These are phyloP conservation scores for Suhomyces vadensis DNA, from an alignment of 805 yeast species.

Conservation along the genomic window DNA sequence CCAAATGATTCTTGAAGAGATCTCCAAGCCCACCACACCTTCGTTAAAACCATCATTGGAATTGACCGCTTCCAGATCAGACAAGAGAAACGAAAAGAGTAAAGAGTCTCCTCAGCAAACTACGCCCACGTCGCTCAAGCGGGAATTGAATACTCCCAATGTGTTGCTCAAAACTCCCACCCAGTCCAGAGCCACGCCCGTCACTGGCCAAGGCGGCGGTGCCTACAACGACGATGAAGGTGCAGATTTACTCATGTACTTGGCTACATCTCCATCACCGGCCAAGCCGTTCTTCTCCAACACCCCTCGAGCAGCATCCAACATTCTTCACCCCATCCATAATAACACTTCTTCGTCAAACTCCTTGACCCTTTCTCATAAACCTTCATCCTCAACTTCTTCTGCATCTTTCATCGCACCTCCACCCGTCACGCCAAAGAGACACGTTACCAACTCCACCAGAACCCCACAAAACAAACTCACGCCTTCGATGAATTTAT, in stretches of 20 bases:
- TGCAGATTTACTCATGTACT: constrained; percentile 75
- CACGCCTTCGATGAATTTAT: constrained; percentile 40
- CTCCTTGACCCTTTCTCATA: constrained; percentile 13
- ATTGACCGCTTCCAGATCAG: constrained; percentile 7
- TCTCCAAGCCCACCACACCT: constrained; percentile 29
- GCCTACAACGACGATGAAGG: constrained; percentile 57
- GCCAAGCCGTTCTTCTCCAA: constrained; percentile 40
- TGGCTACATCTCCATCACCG: constrained; percentile 83
- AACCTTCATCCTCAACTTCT: constrained; percentile 24
- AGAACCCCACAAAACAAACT: constrained; percentile 44
- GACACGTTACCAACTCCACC: constrained; percentile 24
- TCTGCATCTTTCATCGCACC: constrained; percentile 35
- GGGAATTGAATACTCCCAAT: constrained; percentile 12
- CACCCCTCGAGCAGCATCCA: constrained; percentile 29
- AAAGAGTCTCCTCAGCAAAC: constrained; percentile 10
- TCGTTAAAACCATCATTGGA: constrained; percentile 16
- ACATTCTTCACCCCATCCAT: constrained; percentile 2
- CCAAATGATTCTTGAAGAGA: constrained; percentile 33
- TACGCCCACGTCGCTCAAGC: constrained; percentile 15
- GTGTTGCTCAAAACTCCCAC: constrained; percentile 36
- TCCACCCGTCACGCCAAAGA: constrained; percentile 47
- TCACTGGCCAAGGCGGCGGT: constrained; percentile 14
- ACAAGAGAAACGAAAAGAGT: neutral
- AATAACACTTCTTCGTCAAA: constrained; percentile 22
- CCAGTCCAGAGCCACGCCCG: constrained; percentile 21